Evolutionary conservation across 176 grass and related monocot species (phyloP).

Genomic region (Zizania latifolia): DNA sequence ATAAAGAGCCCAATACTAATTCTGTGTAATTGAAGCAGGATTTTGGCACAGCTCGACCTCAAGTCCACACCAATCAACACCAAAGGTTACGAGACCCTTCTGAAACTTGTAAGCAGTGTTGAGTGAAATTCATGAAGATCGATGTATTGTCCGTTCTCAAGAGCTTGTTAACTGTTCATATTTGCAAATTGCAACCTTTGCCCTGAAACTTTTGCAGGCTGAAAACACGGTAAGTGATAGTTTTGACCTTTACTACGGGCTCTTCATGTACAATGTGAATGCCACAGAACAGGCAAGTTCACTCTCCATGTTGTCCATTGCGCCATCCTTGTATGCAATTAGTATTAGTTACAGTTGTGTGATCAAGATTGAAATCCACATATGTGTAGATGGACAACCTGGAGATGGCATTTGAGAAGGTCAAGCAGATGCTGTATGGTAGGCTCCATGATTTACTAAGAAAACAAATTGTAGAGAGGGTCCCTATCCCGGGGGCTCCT

Average conservation of each 20-base stretch:
- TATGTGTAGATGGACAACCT: slow-evolving; percentile 48
- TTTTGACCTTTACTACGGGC: slow-evolving; percentile 63
- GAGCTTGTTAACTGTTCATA: not conserved
- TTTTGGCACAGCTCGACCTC: slow-evolving; percentile 50
- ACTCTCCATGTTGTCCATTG: not conserved
- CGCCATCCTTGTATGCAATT: not conserved
- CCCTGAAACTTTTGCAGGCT: slow-evolving; percentile 19
- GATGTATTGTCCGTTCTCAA: not conserved
- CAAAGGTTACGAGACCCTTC: slow-evolving; percentile 60
- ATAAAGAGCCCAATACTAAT: not conserved
- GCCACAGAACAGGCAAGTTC: slow-evolving; percentile 66
- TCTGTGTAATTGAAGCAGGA: slow-evolving; percentile 26
- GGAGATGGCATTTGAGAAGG: slow-evolving; percentile 46
- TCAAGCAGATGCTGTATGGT: slow-evolving; percentile 51
- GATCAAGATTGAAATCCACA: not conserved
- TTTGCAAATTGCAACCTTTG: not conserved
- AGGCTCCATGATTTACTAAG: slow-evolving; percentile 52
- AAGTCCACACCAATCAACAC: slow-evolving; percentile 69
- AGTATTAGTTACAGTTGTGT: not conserved
- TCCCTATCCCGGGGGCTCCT: not conserved
- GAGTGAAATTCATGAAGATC: not conserved
- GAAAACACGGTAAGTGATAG: slow-evolving; percentile 56
- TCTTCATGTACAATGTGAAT: slow-evolving; percentile 77
- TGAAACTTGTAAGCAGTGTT: slow-evolving; percentile 50
- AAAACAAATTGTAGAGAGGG: slow-evolving; percentile 61